Evolutionary conservation across 768 basidiomycete species (phyloP).

Genomic region (Imleria badia): DNA sequence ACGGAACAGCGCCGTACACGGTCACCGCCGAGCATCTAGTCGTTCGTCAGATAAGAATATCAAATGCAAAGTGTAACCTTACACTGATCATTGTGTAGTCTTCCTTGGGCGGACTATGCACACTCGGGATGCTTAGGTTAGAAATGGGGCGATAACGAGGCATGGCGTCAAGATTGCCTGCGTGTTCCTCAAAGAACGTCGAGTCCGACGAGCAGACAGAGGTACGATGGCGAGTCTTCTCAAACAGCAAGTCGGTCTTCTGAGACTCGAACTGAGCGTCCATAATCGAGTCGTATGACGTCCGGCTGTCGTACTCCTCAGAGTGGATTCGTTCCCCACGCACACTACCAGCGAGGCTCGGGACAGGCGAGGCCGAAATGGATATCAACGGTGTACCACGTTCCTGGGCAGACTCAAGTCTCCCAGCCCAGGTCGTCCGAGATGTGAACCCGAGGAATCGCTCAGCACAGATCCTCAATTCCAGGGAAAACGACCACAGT

Average conservation of each 20-base stretch:
- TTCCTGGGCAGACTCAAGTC: conserved; percentile 62
- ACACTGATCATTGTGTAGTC: conserved; percentile 85
- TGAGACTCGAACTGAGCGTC: conserved; percentile 47
- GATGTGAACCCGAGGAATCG: conserved; percentile 53
- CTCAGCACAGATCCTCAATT: conserved; percentile 65
- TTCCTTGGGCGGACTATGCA: conserved; percentile 55
- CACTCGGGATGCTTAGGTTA: conserved; percentile 49
- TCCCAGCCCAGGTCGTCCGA: conserved; percentile 72
- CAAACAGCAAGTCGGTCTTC: conserved; percentile 54
- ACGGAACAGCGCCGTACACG: conserved; percentile 69
- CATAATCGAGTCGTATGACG: conserved; percentile 67
- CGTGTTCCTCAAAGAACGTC: conserved; percentile 54
- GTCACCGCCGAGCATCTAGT: conserved; percentile 77
- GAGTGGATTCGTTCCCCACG: conserved; percentile 10
- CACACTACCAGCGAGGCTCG: conserved; percentile 33
- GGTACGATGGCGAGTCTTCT: conserved; percentile 54
- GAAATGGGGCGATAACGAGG: conserved; percentile 67
- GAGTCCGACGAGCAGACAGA: conserved; percentile 55
- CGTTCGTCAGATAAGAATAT: not conserved
- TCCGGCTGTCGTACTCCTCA: conserved; percentile 32
- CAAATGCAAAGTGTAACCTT: conserved; percentile 24
- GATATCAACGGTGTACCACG: conserved; percentile 55
- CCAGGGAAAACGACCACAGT: conserved; percentile 59
- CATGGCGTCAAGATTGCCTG: conserved; percentile 35
- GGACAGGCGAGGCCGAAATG: conserved; percentile 66